Evolutionary conservation across 768 basidiomycete genomes (phyloP), one percentile per base, ranked within the genome.

Genomic region (Suillus tomentosus): DNA sequence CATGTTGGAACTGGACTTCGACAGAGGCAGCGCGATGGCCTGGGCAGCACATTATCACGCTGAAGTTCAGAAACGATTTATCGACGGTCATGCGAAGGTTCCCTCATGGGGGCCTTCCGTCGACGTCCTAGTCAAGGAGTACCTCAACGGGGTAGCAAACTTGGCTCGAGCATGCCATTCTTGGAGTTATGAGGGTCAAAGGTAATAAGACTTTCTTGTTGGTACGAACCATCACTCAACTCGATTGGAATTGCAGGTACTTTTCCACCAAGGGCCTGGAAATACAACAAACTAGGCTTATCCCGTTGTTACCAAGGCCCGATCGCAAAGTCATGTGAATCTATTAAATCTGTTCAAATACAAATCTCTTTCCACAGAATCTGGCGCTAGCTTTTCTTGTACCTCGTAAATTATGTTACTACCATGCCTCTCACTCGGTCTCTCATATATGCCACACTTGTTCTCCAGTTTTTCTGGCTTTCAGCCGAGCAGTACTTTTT

Each of bases 181-280:
- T 50, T 77, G 76, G 76, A 69, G 65, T 50, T 76, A 72, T 66
- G 76, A 77, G 63, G 65, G 67, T 22, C 62, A 65, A 47, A 54
- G 36, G 54, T 55, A 11, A 37, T 1, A 7, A 7, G 13, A 13
- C 4, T n/a, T 55, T 55, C 34, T 19, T 2, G 3, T 55, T 7
- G n/a, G 54, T 37, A 13, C 22, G 54, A 37, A 13, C 4, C 17
- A 19, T 34, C 31, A 19, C 31, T 34, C 19, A 54, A 9, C 31
- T 10, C 5, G 36, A 36, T 36, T 36, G 36, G 36, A 36, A 36
- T 36, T 36, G 36, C 9, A 36, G 36, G 36, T 36, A 76, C 68
- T 76, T 76, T 53, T 76, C 74, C 1, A 66, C 27, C 31, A 65
- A 47, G 42, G 75, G 76, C 0, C 50, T 54, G 8, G 68, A 75